A percentile compares a stretch with the other conserved stretches of the same genome.
Conservation (phyloP, 169 alveolate species). For the Babesia divergens region DNA sequence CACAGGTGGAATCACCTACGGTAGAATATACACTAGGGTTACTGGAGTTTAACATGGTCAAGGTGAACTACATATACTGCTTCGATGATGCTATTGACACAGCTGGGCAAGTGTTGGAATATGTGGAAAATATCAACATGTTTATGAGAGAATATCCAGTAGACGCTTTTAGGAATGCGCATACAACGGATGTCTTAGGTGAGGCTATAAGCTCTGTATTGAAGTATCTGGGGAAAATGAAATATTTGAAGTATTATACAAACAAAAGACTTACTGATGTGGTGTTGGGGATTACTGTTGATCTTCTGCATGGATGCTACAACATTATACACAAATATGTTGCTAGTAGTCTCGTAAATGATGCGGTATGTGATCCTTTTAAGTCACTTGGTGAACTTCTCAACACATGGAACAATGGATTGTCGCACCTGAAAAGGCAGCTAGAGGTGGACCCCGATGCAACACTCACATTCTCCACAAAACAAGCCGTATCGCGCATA, state of each 20-base stretch:
- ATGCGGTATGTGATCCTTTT: background rate
- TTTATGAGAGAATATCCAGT: background rate
- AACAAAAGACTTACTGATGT: background rate
- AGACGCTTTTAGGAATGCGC: background rate
- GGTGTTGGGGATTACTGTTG: slow-evolving; percentile 1
- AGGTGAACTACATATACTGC: slow-evolving; percentile 27
- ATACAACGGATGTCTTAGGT: background rate
- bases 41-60: slow-evolving; percentile 31
- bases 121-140: slow-evolving; percentile 23
- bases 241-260: slow-evolving; percentile 1
- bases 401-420: background rate
- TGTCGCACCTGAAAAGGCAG: background rate
- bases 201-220: background rate
- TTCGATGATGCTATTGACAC: slow-evolving; percentile 23
- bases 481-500: background rate
- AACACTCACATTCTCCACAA: background rate
- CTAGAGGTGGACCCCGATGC: background rate
- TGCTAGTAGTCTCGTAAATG: background rate
- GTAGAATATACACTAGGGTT: slow-evolving; percentile 10
- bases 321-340: background rate
- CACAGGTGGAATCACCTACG: slow-evolving; percentile 6
- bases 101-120: background rate
- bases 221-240: background rate
- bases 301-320: background rate
- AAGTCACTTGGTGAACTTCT: background rate